Percentiles rank a stretch among this genome's conserved stretches.
Evolutionary conservation across 495 filamentous ascomycete species (phyloP).

Genomic region (Penicillium fimorum): DNA sequence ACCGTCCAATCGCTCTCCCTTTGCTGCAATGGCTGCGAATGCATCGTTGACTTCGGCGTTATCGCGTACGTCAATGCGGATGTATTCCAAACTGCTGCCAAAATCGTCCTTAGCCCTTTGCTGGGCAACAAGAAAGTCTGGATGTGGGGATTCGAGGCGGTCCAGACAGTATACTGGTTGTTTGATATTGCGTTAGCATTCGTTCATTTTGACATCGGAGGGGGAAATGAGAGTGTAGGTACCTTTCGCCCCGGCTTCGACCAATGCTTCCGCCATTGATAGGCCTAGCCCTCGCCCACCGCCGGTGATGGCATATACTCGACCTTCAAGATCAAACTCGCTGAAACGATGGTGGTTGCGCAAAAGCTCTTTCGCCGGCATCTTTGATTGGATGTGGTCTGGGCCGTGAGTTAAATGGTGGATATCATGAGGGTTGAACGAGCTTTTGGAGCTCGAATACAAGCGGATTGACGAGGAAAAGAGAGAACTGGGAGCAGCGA

Average conservation of each 20-base stretch:
- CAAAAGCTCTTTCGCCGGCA: slow-evolving; percentile 24
- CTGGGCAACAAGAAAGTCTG: slow-evolving; percentile 51
- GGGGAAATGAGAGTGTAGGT: slow-evolving; percentile 1
- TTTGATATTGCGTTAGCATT: not conserved
- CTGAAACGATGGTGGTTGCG: slow-evolving; percentile 34
- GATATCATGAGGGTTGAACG: slow-evolving; percentile 20
- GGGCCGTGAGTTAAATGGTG: slow-evolving; percentile 20
- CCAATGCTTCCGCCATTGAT: slow-evolving; percentile 64
- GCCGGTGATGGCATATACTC: slow-evolving; percentile 62
- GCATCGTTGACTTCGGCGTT: slow-evolving; percentile 50
- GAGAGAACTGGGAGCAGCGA: slow-evolving; percentile 9
- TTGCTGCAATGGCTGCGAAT: slow-evolving; percentile 53
- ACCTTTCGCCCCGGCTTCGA: slow-evolving; percentile 68
- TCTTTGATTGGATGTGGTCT: slow-evolving; percentile 38
- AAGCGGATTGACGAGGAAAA: slow-evolving; percentile 15
- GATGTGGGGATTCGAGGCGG: slow-evolving; percentile 48
- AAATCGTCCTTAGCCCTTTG: slow-evolving; percentile 46
- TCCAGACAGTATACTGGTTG: slow-evolving; percentile 63
- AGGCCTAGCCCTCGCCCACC: slow-evolving; percentile 64
- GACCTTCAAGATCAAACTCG: slow-evolving; percentile 55
- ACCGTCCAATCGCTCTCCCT: slow-evolving; percentile 64
- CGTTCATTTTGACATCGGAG: not conserved
- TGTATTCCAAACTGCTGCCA: slow-evolving; percentile 60
- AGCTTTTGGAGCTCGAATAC: slow-evolving; percentile 19
- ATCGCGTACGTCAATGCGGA: slow-evolving; percentile 63